Base-by-base conservation (phyloP, 331 rosid genomes). In the Saraca asoca region DNA sequence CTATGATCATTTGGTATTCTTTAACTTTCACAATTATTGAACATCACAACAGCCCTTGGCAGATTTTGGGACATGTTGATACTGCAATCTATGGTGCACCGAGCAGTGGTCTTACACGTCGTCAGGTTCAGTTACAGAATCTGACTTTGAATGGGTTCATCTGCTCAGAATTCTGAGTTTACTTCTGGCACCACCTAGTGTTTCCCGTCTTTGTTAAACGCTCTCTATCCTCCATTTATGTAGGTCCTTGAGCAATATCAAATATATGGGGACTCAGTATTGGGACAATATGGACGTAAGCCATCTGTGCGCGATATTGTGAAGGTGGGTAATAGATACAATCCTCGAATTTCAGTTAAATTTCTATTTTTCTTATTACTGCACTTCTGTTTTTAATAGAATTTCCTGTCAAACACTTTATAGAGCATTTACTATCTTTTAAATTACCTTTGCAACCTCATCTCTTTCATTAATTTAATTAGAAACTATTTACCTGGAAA, bases 1-100 rank as follows among this genome's bases (percentile, higher is more conserved):
- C 19, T 24, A 37, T 0, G 50, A 37, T 56, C 44, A 46, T 46
- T 39, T 64, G 68, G 24, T 66, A 43, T 49, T 20, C 6, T 19
- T 58, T 58, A 33, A 12, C 71, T 75, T 64, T 67, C 54, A 82
- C 58, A 42, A 62, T 43, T 59, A 12, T 64, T 75, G 16, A 73
- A 66, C 49, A 76, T 74, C 55, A 66, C 12, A 39, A 56, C 84
- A 93, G 98, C 83, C 95, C 98, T 12, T 90, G 98, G 98, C 77
- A 79, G 38, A 70, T 84, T 72, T 75, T 93, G 86, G 97, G 90
- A 75, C 95, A 88, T 59, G 91, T 90, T 55, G 98, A 93, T 81
- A 57, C 96, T 56, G 88, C 77, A 69, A 71, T 93, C 75, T 93
- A 90, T 53, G 96, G 95, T 70, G 88, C 70, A 42, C 96, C 97